Conservation (phyloP, 345 rosid genomes). For the Populus ilicifolia region DNA sequence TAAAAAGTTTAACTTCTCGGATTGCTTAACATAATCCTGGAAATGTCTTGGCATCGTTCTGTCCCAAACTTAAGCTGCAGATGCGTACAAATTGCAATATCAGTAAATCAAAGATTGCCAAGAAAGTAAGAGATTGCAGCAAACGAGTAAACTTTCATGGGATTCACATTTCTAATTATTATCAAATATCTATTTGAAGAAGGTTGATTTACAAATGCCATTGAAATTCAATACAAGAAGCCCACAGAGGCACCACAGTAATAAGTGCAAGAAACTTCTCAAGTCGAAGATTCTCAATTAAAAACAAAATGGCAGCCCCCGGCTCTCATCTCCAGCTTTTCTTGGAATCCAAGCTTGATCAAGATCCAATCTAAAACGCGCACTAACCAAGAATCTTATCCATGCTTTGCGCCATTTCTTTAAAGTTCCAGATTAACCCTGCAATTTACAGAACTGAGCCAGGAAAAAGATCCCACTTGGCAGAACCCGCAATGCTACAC, state of each 20-base stretch:
- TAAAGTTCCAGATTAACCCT: background rate
- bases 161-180: background rate
- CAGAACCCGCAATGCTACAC: background rate
- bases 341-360: background rate
- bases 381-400: background rate
- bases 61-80: too few relatives aligned
- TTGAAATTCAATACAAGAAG: background rate
- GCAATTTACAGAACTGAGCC: background rate
- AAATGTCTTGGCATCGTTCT: too few relatives aligned
- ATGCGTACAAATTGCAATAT: too few relatives aligned
- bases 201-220: background rate
- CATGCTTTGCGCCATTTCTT: background rate
- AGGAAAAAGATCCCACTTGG: background rate
- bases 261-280: background rate
- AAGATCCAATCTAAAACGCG: conserved; percentile 1
- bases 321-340: background rate
- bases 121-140: background rate
- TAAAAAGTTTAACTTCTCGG: too few relatives aligned
- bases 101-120: background rate
- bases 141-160: background rate
- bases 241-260: background rate
- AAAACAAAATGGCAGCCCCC: background rate
- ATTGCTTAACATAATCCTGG: too few relatives aligned
- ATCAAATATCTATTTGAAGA: background rate
- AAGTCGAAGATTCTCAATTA: background rate